These are phyloP conservation scores for Isabelozyma rhagii DNA, from an alignment of 805 yeast species.

Conservation along the genomic window DNA sequence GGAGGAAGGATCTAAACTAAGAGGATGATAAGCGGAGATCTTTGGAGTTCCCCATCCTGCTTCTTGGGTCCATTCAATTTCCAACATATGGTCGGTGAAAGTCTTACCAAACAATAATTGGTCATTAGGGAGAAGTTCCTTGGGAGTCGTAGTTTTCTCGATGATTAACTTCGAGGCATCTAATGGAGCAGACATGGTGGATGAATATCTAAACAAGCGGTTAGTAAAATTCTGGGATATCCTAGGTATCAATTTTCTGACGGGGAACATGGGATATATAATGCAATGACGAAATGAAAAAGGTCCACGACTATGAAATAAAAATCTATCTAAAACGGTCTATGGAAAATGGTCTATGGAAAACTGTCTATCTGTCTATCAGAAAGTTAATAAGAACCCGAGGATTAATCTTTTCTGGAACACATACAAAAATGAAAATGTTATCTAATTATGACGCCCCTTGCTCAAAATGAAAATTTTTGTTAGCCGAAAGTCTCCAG, in stretches of 20 bases:
- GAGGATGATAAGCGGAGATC: slow-evolving; percentile 79
- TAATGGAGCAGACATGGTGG: slow-evolving; percentile 19
- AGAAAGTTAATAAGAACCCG: not conserved
- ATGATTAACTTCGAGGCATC: slow-evolving; percentile 38
- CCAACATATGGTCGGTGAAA: slow-evolving; percentile 88
- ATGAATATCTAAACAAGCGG: not conserved
- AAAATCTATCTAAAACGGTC: not conserved
- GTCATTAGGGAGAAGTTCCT: slow-evolving; percentile 33
- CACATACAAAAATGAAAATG: not conserved
- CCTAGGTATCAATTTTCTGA: not conserved
- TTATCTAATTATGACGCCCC: not conserved
- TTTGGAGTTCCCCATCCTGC: slow-evolving; percentile 88
- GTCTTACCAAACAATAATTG: slow-evolving; percentile 42
- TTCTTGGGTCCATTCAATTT: slow-evolving; percentile 74
- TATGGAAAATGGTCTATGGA: not conserved
- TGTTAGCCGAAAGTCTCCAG: not conserved
- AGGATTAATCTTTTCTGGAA: not conserved
- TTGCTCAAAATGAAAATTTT: not conserved
- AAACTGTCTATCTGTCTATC: not conserved
- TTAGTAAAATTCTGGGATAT: not conserved
- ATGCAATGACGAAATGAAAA: not conserved
- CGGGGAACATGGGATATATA: not conserved
- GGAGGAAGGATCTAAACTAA: slow-evolving; percentile 80
- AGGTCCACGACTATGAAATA: too few relatives aligned
- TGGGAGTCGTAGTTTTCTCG: slow-evolving; percentile 35